Evolutionary conservation across 192 early-diverging fungal species (phyloP).

Genomic region (Backusella westeae): DNA sequence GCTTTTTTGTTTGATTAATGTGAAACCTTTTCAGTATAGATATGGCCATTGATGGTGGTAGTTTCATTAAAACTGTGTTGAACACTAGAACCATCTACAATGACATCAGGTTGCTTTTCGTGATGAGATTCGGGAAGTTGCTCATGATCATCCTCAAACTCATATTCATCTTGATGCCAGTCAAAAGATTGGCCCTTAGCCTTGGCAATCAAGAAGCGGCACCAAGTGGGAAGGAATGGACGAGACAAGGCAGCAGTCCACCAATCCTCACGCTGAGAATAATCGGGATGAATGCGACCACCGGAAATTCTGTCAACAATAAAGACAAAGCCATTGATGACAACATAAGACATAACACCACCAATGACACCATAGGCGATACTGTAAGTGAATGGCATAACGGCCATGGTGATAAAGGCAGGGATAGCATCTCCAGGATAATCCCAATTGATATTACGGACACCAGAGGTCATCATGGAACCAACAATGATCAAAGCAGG

Average conservation of each 20-base stretch:
- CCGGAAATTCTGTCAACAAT: constrained; percentile 54
- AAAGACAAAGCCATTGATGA: constrained; percentile 64
- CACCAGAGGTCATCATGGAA: constrained; percentile 72
- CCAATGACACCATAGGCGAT: constrained; percentile 80
- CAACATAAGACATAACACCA: constrained; percentile 65
- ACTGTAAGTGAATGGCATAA: constrained; percentile 81
- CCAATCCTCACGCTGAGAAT: constrained; percentile 33
- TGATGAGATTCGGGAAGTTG: background rate
- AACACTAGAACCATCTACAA: background rate
- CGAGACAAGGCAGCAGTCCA: constrained; percentile 27
- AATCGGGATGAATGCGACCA: constrained; percentile 49
- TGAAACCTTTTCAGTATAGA: background rate
- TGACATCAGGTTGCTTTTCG: background rate
- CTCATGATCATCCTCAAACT: constrained; percentile 18
- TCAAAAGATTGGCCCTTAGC: constrained; percentile 22
- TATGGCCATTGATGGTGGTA: background rate
- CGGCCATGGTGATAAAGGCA: constrained; percentile 71
- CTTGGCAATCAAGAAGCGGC: constrained; percentile 28
- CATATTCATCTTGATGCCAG: constrained; percentile 23
- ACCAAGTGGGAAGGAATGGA: constrained; percentile 29
- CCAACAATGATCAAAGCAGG: constrained; percentile 80
- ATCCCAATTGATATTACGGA: constrained; percentile 74
- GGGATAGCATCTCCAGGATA: constrained; percentile 44
- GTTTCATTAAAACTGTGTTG: constrained; percentile 1
- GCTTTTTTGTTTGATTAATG: background rate